phyloP scores from a whole-genome alignment of 768 basidiomycete genomes.

The Grammothele lineata region DNA sequence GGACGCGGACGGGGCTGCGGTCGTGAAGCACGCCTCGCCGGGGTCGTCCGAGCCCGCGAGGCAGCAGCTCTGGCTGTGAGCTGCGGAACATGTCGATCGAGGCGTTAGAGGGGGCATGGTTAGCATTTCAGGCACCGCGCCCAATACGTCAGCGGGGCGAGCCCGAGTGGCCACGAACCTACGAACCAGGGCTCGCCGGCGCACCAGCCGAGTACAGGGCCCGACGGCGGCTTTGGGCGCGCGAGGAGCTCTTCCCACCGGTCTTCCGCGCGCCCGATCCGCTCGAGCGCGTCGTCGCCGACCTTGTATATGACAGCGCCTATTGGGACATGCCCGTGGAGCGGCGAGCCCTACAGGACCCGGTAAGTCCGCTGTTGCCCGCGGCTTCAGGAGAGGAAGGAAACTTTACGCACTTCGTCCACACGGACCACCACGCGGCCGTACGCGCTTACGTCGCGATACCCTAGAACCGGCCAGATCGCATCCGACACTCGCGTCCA shows the following conservation, averaged over 20 bases:
- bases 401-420: constrained; percentile 41
- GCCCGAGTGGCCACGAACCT: constrained; percentile 20
- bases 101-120: too few relatives aligned
- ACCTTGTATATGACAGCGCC: constrained; percentile 61
- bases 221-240: too few relatives aligned
- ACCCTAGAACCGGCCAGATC: constrained; percentile 33
- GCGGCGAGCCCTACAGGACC: constrained; percentile 54
- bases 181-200: constrained; percentile 28
- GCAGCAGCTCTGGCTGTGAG: too few relatives aligned
- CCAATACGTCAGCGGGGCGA: too few relatives aligned
- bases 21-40: constrained; percentile 43
- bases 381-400: too few relatives aligned
- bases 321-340: constrained; percentile 48
- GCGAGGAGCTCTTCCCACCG: constrained; percentile 47
- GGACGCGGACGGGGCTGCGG: constrained; percentile 16
- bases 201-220: constrained; percentile 57
- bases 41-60: background rate
- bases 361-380: too few relatives aligned
- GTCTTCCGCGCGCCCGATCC: constrained; percentile 25
- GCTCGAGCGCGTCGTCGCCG: constrained; percentile 54
- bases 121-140: too few relatives aligned
- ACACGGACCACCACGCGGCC: constrained; percentile 58
- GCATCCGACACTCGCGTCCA: constrained; percentile 18
- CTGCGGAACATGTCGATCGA: too few relatives aligned
- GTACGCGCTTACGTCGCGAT: constrained; percentile 44